phyloP scores from a whole-genome alignment of 495 filamentous ascomycete genomes.

The Astrocystis sublimbata region DNA sequence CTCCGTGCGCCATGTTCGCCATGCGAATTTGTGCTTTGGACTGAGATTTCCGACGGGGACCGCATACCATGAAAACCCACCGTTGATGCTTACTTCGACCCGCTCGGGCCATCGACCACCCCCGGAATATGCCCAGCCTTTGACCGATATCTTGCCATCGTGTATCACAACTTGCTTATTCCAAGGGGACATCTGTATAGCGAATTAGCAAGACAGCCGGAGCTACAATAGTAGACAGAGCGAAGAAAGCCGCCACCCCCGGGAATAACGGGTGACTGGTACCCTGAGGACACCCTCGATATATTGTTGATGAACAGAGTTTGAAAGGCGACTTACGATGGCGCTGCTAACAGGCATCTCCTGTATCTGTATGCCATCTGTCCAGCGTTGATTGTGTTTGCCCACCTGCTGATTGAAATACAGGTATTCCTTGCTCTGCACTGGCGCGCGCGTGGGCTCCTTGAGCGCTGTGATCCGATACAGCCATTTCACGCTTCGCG shows the following conservation, averaged over 20 bases:
- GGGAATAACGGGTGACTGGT: no score
- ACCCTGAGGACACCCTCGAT: no score
- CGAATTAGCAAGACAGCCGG: neutral
- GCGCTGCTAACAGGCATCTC: constrained; percentile 65
- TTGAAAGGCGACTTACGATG: constrained; percentile 32
- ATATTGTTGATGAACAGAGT: no score
- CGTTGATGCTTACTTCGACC: constrained; percentile 59
- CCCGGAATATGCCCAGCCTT: constrained; percentile 63
- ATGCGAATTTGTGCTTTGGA: constrained; percentile 56
- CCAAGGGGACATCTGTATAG: constrained; percentile 47
- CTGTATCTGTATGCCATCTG: constrained; percentile 60
- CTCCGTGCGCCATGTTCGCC: constrained; percentile 55
- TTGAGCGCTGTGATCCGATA: constrained; percentile 53
- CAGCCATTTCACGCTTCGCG: constrained; percentile 60
- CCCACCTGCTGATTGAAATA: constrained; percentile 62
- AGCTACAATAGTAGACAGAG: neutral
- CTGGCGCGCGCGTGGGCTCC: constrained; percentile 42
- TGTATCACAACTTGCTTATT: constrained; percentile 57
- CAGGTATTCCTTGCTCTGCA: constrained; percentile 57
- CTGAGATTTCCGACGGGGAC: constrained; percentile 52
- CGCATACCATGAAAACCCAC: constrained; percentile 60
- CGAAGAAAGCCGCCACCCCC: no score
- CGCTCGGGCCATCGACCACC: constrained; percentile 60
- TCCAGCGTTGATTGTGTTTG: constrained; percentile 58
- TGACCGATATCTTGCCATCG: constrained; percentile 51